Evolutionary conservation across 2,329 filamentous ascomycete genomes (phyloP), one percentile per base, ranked within the genome.

Genomic region (Teratosphaeria zuluensis): DNA sequence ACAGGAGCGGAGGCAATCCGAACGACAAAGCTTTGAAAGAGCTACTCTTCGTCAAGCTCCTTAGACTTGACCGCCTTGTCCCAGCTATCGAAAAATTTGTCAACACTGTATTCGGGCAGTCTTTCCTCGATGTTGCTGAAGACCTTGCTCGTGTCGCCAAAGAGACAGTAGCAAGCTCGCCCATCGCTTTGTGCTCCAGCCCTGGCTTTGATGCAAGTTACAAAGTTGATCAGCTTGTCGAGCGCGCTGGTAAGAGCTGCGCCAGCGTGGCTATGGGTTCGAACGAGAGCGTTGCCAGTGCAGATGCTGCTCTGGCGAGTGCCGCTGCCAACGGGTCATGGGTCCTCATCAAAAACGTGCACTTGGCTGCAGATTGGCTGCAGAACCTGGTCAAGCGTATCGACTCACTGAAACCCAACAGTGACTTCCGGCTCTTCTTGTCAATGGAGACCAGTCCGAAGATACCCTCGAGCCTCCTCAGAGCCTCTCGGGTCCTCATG

Each of bases 191-290:
- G 38, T 92, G 92, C 68, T 99, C 94, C 5, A 96, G 88, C 69
- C 91, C 92, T 61, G 94, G 94, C 42, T 99, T 99, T 72, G 94
- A 99, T 74, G 95, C 95, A 57, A 96, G 90, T 72, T 99, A 97
- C 84, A 99, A 99, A 80, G 94, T 99, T 61, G 94, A 99, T 73
- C 90, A 87, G 61, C 81, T 99, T 57, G 95, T 97, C 32, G 90
- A 96, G 74, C 84, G 90, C 65, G 86, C 85, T 73, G 84, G 84
- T 60, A 86, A 90, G 56, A 86, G 84, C 57, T 99, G 94, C 77
- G 92, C 91, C 60, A 96, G 96, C 74, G 96, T 99, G 70, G 95
- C 95, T 67, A 99, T 99, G 94, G 94, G 94, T 70, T 97, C 94
- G 53, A 95, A 95, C 69, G 94, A 99, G 79, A 90, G 91, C 71